Evolutionary conservation across 441 rosid genomes (phyloP).

Genomic region (Gossypium gossypioides): DNA sequence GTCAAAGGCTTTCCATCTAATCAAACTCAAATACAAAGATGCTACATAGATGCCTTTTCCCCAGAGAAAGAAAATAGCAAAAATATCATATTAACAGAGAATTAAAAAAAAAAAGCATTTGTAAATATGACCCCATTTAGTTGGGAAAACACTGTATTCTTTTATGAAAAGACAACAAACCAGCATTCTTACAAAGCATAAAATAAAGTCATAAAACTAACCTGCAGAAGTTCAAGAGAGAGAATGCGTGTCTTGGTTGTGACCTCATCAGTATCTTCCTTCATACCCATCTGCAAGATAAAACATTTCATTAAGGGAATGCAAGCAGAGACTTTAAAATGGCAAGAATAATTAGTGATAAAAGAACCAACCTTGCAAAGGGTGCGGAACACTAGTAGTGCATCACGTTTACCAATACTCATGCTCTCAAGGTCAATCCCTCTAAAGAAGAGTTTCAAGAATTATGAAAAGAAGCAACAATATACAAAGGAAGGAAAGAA

Average conservation of each 20-base stretch:
- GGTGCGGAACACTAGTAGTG: constrained; percentile 89
- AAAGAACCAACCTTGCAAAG: constrained; percentile 83
- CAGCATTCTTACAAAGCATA: neutral
- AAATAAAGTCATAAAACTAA: constrained; percentile 22
- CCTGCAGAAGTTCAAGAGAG: constrained; percentile 99
- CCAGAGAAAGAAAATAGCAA: constrained; percentile 4
- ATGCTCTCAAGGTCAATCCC: constrained; percentile 95
- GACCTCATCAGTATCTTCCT: constrained; percentile 94
- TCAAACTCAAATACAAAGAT: neutral
- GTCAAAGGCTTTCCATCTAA: neutral
- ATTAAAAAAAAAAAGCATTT: neutral
- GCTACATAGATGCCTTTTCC: neutral
- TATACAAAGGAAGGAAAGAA: constrained; percentile 11
- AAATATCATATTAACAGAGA: neutral
- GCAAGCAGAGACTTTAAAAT: constrained; percentile 20
- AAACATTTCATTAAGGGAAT: constrained; percentile 7
- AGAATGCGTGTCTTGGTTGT: constrained; percentile 83
- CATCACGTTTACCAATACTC: constrained; percentile 93
- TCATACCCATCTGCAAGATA: constrained; percentile 87
- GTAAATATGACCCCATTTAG: neutral
- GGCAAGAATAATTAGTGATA: constrained; percentile 12
- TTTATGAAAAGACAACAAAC: constrained; percentile 8
- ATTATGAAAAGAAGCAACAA: constrained; percentile 13
- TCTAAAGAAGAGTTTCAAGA: constrained; percentile 27
- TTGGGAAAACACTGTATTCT: neutral